These are phyloP conservation scores for Penicillium chermesinum DNA, from an alignment of 495 filamentous ascomycete species.

Conservation along the genomic window DNA sequence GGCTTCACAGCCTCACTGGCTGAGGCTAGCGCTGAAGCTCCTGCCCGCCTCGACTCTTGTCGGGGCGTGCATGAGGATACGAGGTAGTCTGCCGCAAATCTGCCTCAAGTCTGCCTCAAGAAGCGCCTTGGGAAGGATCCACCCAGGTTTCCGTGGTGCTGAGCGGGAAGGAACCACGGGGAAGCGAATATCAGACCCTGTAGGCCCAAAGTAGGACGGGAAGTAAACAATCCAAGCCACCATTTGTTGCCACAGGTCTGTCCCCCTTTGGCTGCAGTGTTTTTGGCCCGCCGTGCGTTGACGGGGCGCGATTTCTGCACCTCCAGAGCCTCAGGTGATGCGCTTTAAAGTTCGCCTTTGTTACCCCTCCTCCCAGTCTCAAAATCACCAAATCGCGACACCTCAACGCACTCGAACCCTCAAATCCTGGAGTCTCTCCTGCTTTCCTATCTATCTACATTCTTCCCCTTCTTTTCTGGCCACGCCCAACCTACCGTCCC, in stretches of 20 bases:
- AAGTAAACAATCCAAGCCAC: background rate
- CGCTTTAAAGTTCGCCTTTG: background rate
- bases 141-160: background rate
- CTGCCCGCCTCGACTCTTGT: no score
- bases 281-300: no score
- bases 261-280: no score
- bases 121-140: background rate
- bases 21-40: background rate
- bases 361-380: background rate
- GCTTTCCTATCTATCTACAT: no score
- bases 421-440: no score
- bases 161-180: background rate
- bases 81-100: background rate
- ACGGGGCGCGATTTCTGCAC: background rate
- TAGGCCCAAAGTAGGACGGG: no score
- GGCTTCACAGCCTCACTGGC: background rate
- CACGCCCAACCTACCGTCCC: background rate
- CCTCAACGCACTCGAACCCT: no score
- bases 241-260: background rate
- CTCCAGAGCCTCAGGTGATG: background rate
- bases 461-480: background rate
- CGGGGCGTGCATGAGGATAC: background rate
- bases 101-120: background rate
- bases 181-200: no score
- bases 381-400: no score